Evolutionary conservation across 345 rosid species (phyloP).

Genomic region (Ricinus communis): DNA sequence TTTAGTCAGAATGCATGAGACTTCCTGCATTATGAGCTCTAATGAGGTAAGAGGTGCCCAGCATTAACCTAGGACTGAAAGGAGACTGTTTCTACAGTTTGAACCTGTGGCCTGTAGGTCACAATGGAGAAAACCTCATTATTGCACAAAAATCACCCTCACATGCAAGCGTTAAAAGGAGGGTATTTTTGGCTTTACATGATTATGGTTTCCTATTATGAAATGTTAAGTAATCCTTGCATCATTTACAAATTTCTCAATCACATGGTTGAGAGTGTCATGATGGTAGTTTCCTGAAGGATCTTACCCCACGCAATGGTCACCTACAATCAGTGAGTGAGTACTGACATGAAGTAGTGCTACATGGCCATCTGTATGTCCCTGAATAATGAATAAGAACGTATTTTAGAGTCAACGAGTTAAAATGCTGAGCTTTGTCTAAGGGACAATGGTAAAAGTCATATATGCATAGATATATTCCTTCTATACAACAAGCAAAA

Average conservation of each 20-base stretch:
- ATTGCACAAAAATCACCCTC: neutral
- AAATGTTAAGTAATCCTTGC: neutral
- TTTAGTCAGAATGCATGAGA: no score
- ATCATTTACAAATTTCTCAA: neutral
- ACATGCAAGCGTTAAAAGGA: neutral
- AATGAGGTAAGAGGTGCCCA: no score
- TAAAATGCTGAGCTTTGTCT: slow-evolving; percentile 4
- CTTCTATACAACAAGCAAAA: neutral
- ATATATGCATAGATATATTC: neutral
- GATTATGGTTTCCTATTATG: neutral
- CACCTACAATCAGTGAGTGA: slow-evolving; percentile 75
- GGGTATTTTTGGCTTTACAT: neutral
- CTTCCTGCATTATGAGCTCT: no score
- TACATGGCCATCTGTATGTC: slow-evolving; percentile 92
- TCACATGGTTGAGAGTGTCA: slow-evolving; percentile 1
- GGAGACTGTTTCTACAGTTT: no score
- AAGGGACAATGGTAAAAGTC: neutral
- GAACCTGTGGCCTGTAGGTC: no score
- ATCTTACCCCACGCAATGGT: slow-evolving; percentile 94
- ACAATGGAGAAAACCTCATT: neutral
- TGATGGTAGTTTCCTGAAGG: neutral
- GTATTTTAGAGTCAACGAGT: neutral
- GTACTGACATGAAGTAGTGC: slow-evolving; percentile 66
- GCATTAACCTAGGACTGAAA: no score
- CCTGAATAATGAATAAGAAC: slow-evolving; percentile 46